Evolutionary conservation across 768 basidiomycete genomes (phyloP), one percentile per base, ranked within the genome.

Genomic region (Pleurotus ostreatus): DNA sequence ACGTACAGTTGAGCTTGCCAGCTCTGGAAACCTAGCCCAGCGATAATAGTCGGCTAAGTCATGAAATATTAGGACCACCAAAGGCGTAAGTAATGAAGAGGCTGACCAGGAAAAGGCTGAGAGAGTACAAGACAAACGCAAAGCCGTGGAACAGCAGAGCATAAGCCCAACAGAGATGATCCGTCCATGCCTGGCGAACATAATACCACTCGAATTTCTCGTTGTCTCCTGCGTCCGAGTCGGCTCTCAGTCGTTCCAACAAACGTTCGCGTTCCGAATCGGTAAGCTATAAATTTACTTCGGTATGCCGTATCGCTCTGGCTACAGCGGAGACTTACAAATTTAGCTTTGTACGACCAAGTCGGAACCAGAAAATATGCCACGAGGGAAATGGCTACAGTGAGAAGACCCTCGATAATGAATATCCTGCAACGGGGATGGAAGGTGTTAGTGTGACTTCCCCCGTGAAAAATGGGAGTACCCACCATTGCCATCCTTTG

Each of bases 1-100:
- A 63, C 76, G 51, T 64, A 81, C 81, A 85, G 58, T 63, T 85
- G 81, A 22, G 82, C 83, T 64, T 84, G 72, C 84, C 84, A 84
- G 39, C 75, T 78, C 51, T 76, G 63, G 60, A 79, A 85, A 20
- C 85, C 84, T 3, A 86, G 73, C 2, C 69, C 72, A 3, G 78
- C 73, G 55, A 86, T 82, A 57, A 86, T 84, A 1, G 82, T 82
- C 3, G 84, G 84, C 79, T 82, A 57, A 9, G 30, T 34, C 30
- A 11, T 11, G 30, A 34, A 34, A 34, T 3, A 34, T 34, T 34
- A 34, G 30, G 30, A 11, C 30, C 8, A 34, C 26, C 22, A 37
- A 26, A 20, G 16, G 37, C 55, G 26, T 3, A 22, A 34, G 59
- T 18, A 39, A 43, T 22, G 12, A 8, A 48, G 16, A 15, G 41